Base-by-base conservation (phyloP, 2,329 filamentous ascomycete species). In the Phialophora chinensis region DNA sequence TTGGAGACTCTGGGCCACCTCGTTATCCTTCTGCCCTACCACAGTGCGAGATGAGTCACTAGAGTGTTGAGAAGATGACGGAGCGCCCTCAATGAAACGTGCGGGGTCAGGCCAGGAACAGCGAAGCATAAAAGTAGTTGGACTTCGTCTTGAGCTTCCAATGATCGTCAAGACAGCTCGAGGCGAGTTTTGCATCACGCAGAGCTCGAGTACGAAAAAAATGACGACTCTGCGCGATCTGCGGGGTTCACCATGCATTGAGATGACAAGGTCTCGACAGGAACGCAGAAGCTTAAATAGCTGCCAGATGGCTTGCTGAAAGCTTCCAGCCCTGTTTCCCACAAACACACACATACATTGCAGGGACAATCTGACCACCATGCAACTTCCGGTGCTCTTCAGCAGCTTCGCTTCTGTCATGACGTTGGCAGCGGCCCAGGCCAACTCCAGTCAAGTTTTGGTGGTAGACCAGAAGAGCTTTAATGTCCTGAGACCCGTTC, bases 381-480 rank as follows among this genome's bases (percentile, higher is more conserved):
- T 71, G 66, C n/a, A 67, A 2, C 29, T 63, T 8, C 55, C 59
- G 25, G 56, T 63, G 5, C 33, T 69, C 11, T 65, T 67, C 20
- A 57, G 38, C 49, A 17, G 53, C 27, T 49, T 71, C 23, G 33
- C 59, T 31, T 47, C 59, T 23, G 14, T 61, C 5, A 20, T 66
- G 4, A 27, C 31, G n/a, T 49, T 33, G 14, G 60, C 27, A 17
- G 31, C 44, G 17, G 54, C 62, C 52, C 69, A 69, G 65, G 65
- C 67, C 27, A 60, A 65, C 27, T 79, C 79, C 12, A 71, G 75
- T 3, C 75, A 77, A 63, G 81, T 79, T 4, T 80, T 82, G 62
- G 66, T 82, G 50, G 79, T 84, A 52, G 75, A 82, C 69, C 80
- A 81, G 70, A 79, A 74, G 68, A 75, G 73, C n/a, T 81, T 83